Conservation (phyloP, 176 grass and related monocot genomes). For the Hyparrhenia diplandra region DNA sequence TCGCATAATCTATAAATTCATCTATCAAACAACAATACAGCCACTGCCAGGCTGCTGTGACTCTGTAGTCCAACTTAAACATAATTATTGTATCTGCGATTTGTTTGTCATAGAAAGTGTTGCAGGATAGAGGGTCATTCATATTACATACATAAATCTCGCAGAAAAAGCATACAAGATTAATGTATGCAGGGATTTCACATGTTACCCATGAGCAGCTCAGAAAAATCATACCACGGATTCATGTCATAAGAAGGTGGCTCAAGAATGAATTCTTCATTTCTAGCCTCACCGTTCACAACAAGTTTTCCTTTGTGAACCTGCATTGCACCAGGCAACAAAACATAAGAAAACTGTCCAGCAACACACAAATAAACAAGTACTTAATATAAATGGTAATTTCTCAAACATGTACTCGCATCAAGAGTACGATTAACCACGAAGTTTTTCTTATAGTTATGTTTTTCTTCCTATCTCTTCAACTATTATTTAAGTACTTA, state of each 20-base stretch:
- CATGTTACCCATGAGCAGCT: neutral
- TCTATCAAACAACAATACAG: neutral
- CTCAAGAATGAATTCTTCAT: constrained; percentile 88
- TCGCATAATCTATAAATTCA: neutral
- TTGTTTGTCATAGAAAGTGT: neutral
- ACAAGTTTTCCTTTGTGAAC: constrained; percentile 91
- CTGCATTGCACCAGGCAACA: constrained; percentile 32
- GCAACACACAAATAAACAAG: neutral
- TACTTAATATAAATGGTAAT: neutral
- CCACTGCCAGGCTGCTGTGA: neutral
- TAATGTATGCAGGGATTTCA: neutral
- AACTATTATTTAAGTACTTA: neutral
- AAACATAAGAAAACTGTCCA: neutral
- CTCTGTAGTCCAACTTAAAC: neutral
- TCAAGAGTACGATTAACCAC: neutral
- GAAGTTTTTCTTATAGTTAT: no score
- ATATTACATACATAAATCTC: constrained; percentile 12
- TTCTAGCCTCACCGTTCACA: constrained; percentile 73
- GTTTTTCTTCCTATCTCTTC: neutral
- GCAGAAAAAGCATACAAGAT: no score
- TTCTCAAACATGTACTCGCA: neutral
- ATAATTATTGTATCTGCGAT: neutral
- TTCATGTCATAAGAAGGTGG: constrained; percentile 89
- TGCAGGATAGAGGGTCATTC: neutral
- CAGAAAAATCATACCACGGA: constrained; percentile 54